Evolutionary conservation across 306 rosid genomes (phyloP).

Genomic region (Hippophae gyantsensis): DNA sequence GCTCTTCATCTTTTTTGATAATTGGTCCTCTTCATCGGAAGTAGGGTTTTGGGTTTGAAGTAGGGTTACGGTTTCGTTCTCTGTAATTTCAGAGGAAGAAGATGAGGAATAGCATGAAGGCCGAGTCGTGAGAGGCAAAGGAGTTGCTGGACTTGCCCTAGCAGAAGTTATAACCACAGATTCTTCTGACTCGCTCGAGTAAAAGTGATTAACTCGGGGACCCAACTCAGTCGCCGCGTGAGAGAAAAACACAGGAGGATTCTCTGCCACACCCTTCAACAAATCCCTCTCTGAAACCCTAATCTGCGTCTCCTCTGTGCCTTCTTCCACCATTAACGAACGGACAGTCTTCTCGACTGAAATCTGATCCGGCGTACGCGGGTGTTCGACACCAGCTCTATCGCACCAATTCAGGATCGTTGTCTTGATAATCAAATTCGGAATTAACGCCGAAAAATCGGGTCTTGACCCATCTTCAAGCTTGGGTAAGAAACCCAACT

Average conservation of each 20-base stretch:
- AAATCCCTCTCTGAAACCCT: slow-evolving; percentile 72
- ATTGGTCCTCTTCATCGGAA: slow-evolving; percentile 37
- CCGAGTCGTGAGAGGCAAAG: slow-evolving; percentile 57
- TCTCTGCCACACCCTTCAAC: slow-evolving; percentile 50
- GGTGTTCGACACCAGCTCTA: slow-evolving; percentile 20
- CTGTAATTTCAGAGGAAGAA: slow-evolving; percentile 37
- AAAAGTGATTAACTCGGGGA: slow-evolving; percentile 41
- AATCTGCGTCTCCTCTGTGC: slow-evolving; percentile 2
- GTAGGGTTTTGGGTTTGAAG: slow-evolving; percentile 22
- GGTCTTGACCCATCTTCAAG: slow-evolving; percentile 59
- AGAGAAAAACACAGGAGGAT: slow-evolving; percentile 49
- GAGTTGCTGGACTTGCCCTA: slow-evolving; percentile 47
- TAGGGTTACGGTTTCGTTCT: slow-evolving; percentile 29
- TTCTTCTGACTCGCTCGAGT: slow-evolving; percentile 43
- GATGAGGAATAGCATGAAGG: slow-evolving; percentile 64
- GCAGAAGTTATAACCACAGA: slow-evolving; percentile 36
- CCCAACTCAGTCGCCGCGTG: slow-evolving; percentile 85
- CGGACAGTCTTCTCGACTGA: slow-evolving; percentile 36
- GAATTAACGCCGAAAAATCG: slow-evolving; percentile 60
- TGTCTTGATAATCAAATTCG: slow-evolving; percentile 49
- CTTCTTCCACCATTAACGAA: slow-evolving; percentile 19
- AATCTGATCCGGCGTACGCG: slow-evolving; percentile 41
- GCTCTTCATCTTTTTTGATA: slow-evolving; percentile 42
- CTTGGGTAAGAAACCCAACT: slow-evolving; percentile 36
- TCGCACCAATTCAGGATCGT: slow-evolving; percentile 65